phyloP scores from a whole-genome alignment of 805 yeast species.

The Pichia manshurica region DNA sequence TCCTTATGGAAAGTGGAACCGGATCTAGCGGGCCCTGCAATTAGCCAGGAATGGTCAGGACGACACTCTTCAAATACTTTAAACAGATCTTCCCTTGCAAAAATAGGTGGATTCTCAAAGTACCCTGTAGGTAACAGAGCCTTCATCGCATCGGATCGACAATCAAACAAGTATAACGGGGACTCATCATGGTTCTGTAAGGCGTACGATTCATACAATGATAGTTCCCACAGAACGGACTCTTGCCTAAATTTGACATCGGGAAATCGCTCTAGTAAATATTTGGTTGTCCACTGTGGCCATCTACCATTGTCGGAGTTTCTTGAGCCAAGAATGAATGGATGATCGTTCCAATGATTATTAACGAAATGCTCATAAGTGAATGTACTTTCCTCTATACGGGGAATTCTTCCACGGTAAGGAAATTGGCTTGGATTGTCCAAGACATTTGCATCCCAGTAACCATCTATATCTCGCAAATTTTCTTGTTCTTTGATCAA shows the following conservation, averaged over 20 bases:
- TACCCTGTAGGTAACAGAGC: slow-evolving; percentile 30
- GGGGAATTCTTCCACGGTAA: slow-evolving; percentile 38
- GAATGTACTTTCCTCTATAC: slow-evolving; percentile 43
- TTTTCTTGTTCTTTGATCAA: slow-evolving; percentile 43
- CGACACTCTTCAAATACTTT: slow-evolving; percentile 40
- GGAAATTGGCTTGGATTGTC: slow-evolving; percentile 14
- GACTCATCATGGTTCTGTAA: slow-evolving; percentile 65
- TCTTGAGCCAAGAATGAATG: slow-evolving; percentile 42
- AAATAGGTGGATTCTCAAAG: slow-evolving; percentile 13
- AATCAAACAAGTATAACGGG: slow-evolving; percentile 82
- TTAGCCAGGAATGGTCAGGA: slow-evolving; percentile 92
- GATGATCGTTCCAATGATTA: slow-evolving; percentile 41
- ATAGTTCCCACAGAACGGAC: slow-evolving; percentile 72
- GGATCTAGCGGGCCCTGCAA: slow-evolving; percentile 72
- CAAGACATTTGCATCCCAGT: slow-evolving; percentile 10
- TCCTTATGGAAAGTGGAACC: slow-evolving; percentile 93
- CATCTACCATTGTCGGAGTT: slow-evolving; percentile 31
- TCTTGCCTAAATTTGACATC: slow-evolving; percentile 72
- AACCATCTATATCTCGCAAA: slow-evolving; percentile 10
- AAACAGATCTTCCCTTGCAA: slow-evolving; percentile 44
- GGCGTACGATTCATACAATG: slow-evolving; percentile 57
- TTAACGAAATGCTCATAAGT: slow-evolving; percentile 38
- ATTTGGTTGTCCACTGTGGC: slow-evolving; percentile 60
- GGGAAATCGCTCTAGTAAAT: slow-evolving; percentile 49
- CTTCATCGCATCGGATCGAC: slow-evolving; percentile 63